Evolutionary conservation across 495 filamentous ascomycete species (phyloP).

Genomic region (Aspergillus egyptiacus): DNA sequence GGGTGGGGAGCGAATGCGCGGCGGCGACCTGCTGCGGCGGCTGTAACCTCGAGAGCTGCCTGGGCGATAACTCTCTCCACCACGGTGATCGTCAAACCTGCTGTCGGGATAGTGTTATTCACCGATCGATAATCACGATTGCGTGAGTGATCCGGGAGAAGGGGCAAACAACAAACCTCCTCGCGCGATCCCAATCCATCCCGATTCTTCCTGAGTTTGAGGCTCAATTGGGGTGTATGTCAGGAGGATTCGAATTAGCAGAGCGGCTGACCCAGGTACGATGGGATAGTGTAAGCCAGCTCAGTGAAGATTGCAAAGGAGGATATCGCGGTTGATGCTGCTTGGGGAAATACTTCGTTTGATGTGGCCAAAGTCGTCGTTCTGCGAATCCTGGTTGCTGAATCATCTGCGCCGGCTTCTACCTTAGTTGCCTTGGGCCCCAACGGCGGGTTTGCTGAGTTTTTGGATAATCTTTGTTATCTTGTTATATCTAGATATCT

Average conservation of each 20-base stretch:
- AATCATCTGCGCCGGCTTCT: no score
- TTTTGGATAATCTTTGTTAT: no score
- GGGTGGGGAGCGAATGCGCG: constrained; percentile 34
- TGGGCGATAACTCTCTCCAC: constrained; percentile 51
- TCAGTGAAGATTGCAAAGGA: no score
- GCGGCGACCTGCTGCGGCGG: constrained; percentile 38
- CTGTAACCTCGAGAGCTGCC: constrained; percentile 33
- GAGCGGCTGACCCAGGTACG: neutral
- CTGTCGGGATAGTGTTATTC: neutral
- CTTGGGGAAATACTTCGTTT: no score
- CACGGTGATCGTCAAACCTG: constrained; percentile 50
- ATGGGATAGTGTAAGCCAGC: no score
- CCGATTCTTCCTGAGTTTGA: no score
- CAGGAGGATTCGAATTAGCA: neutral
- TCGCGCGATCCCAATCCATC: constrained; percentile 47
- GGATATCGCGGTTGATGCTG: no score
- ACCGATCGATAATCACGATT: neutral
- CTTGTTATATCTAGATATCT: no score
- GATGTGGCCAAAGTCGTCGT: no score
- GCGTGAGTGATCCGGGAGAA: neutral
- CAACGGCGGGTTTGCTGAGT: no score
- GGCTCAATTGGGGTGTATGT: neutral
- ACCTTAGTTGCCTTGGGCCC: no score
- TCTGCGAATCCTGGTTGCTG: no score
- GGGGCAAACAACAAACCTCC: constrained; percentile 33